phyloP scores from a whole-genome alignment of 2,329 filamentous ascomycete genomes.

The Penicillium thymicola region DNA sequence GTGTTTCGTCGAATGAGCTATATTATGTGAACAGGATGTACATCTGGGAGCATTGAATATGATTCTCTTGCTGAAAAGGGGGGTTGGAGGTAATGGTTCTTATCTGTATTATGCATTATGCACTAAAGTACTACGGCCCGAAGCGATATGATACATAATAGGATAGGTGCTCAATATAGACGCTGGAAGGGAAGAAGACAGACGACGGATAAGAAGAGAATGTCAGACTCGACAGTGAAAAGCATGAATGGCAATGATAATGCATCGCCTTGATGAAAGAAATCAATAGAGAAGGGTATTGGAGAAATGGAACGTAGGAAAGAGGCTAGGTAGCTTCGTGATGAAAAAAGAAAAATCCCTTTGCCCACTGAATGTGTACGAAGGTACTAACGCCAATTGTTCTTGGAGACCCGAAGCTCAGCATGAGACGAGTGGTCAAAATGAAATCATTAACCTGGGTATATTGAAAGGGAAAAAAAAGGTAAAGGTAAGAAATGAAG shows the following conservation, averaged over 20 bases:
- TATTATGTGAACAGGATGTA: not conserved
- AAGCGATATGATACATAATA: slow-evolving; percentile 1
- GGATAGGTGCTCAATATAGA: not conserved
- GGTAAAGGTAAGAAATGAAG: not conserved
- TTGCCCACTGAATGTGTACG: not conserved
- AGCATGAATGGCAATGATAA: not conserved
- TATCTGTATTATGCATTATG: not conserved
- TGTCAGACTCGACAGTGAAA: not conserved
- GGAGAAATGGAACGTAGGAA: not conserved
- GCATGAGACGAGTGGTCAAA: not conserved
- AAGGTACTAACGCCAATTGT: slow-evolving; percentile 14
- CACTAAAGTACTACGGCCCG: not conserved
- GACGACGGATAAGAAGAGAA: not conserved
- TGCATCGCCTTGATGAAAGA: not conserved
- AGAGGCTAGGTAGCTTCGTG: not conserved
- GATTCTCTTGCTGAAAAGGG: not conserved
- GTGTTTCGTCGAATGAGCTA: not conserved
- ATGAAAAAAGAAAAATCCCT: not conserved
- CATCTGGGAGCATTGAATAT: not conserved
- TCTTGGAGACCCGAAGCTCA: slow-evolving; percentile 7
- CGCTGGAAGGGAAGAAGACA: not conserved
- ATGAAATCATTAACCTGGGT: slow-evolving; percentile 17
- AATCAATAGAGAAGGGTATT: not conserved
- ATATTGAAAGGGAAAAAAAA: slow-evolving; percentile 19
- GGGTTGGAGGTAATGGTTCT: not conserved